Conservation (phyloP, 2,329 filamentous ascomycete species). For the Monosporascus sp. region DNA sequence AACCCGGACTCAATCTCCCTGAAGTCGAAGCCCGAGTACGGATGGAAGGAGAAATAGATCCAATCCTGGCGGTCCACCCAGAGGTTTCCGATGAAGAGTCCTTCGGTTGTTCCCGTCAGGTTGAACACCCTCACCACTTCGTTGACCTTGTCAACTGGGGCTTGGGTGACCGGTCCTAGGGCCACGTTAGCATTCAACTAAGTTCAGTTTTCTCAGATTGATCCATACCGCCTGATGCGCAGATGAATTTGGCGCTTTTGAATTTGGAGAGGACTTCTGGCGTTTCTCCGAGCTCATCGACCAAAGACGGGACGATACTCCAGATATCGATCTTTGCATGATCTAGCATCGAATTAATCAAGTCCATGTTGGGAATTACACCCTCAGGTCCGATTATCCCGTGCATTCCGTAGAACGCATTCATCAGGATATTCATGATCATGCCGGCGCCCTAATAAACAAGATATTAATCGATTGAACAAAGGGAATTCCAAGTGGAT, state of each 20-base stretch:
- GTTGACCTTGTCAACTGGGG: constrained; percentile 24
- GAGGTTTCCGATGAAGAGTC: constrained; percentile 29
- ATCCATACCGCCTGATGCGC: constrained; percentile 27
- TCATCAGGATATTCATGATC: constrained; percentile 36
- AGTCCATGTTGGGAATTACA: constrained; percentile 30
- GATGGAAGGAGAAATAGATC: constrained; percentile 29
- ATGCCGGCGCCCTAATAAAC: constrained; percentile 32
- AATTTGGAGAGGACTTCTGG: constrained; percentile 27
- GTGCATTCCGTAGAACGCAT: constrained; percentile 28
- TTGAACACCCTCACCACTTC: constrained; percentile 28
- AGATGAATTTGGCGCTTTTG: constrained; percentile 28
- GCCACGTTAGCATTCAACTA: not conserved
- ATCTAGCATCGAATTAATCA: constrained; percentile 29
- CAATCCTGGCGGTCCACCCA: constrained; percentile 15
- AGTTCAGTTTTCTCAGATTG: not conserved
- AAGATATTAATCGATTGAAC: not conserved
- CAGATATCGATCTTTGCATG: constrained; percentile 31
- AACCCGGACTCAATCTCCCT: constrained; percentile 23
- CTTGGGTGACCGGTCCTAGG: constrained; percentile 23
- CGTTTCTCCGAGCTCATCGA: constrained; percentile 28
- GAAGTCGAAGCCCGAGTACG: constrained; percentile 30
- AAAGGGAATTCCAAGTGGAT: not conserved
- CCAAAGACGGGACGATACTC: constrained; percentile 32
- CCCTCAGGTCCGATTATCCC: constrained; percentile 31
- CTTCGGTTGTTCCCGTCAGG: constrained; percentile 29